Base-by-base conservation (phyloP, 108 stramenopile genomes). In the Chaetoceros tenuissimus region DNA sequence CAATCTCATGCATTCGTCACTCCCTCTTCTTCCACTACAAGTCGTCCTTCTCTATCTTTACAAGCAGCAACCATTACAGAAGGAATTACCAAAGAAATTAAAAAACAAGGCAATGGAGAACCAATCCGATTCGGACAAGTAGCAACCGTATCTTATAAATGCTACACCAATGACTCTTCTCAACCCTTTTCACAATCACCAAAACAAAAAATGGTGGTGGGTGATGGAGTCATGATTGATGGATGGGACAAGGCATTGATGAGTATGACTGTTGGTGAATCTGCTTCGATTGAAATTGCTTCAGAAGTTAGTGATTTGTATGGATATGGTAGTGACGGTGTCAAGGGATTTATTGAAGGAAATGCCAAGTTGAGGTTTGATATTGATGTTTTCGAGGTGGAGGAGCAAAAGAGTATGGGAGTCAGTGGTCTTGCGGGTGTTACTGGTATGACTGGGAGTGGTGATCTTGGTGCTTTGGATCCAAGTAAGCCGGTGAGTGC, bases 161-260 rank as follows among this genome's bases (percentile, higher is more conserved):
- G 34, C 34, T 40, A 5, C 34, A 5, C 13, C 13, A 10, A 5
- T 40, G 5, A 5, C 8, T 40, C 34, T 10, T 40, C 34, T 5
- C 34, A 40, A 40, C 5, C 13, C 5, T 40, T 40, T 40, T 5
- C 34, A 40, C 34, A 40, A 40, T 40, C 34, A 13, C 5, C 5
- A 40, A 40, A 40, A 40, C 34, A 40, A 40, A 40, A 40, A 40
- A 40, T 40, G 34, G 34, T 74, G 2, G 77, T 75, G 18, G 79
- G 82, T 7, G 89, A 87, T 54, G 81, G 85, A 2, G 61, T 67
- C 46, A 90, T 90, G 89, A 77, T 90, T 40, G 62, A 57, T 13
- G 85, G 80, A n/a, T 90, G 85, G 85, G 89, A 90, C 43, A 53
- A 67, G 44, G 80, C 81, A 16, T 18, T 90, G 3, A 69, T 69